These are phyloP conservation scores for Eucalyptus shirleyi DNA, from an alignment of 345 rosid species.

Conservation along the genomic window DNA sequence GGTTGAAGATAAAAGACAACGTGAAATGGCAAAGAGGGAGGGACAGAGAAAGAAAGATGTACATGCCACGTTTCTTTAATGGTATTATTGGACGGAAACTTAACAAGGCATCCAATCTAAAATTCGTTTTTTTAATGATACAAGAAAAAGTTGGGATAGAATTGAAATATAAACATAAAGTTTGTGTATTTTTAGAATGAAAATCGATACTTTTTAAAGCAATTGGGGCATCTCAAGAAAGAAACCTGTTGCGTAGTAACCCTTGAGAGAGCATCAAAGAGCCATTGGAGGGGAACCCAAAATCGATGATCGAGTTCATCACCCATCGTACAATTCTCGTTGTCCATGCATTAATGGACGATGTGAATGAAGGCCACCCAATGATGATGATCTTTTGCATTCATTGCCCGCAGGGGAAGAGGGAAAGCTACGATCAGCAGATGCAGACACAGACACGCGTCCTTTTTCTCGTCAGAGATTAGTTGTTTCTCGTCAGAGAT, in stretches of 20 bases:
- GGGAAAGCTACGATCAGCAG: not conserved
- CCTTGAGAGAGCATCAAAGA: not conserved
- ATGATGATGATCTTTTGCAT: not conserved
- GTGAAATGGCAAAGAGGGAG: not conserved
- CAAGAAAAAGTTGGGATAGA: not conserved
- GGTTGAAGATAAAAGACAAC: not conserved
- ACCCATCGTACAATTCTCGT: not conserved
- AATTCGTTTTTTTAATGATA: not conserved
- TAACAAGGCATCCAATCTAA: not conserved
- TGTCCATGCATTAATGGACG: not conserved
- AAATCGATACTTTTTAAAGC: not conserved
- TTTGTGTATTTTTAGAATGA: rapidly evolving
- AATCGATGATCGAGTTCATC: not conserved
- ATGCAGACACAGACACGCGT: not conserved
- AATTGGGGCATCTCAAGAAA: not conserved
- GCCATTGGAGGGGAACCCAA: not conserved
- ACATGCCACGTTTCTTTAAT: not conserved
- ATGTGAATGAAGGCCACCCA: not conserved
- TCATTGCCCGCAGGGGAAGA: not conserved
- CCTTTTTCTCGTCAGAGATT: not conserved
- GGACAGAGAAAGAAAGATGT: not conserved
- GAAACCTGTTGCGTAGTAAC: not conserved
- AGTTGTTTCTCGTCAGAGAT: not conserved
- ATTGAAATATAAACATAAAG: not conserved
- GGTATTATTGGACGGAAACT: not conserved